A percentile compares a stretch with the other conserved stretches of the same genome.
Conservation (phyloP, 1,284 basidiomycete genomes). For the Austroboletus novae-zelandiae region DNA sequence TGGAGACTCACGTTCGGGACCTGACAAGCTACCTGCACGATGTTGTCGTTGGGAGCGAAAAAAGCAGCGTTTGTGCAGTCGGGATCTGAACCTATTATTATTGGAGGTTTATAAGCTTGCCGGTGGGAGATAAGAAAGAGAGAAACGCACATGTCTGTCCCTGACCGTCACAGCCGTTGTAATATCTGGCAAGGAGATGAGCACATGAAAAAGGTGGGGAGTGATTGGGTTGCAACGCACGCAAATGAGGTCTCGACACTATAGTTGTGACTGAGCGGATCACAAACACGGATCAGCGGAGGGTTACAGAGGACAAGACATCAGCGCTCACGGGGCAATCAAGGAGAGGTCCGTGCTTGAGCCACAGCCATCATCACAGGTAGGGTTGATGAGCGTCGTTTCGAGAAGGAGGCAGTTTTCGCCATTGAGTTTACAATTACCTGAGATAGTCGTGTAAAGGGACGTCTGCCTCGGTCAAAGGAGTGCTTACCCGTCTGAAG, state of each 20-base stretch:
- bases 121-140: not conserved
- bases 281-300: not conserved
- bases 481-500: slow-evolving; percentile 29
- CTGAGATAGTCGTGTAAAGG: slow-evolving; percentile 12
- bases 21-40: slow-evolving; percentile 40
- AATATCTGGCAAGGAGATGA: slow-evolving; percentile 20
- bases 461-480: not conserved
- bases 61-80: slow-evolving; percentile 38
- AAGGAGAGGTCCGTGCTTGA: slow-evolving; percentile 45
- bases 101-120: not conserved
- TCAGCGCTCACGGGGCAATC: slow-evolving; percentile 38
- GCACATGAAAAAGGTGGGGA: not conserved
- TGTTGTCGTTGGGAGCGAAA: slow-evolving; percentile 37
- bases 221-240: slow-evolving; percentile 16
- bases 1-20: slow-evolving; percentile 22
- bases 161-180: slow-evolving; percentile 22
- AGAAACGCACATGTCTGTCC: slow-evolving; percentile 21
- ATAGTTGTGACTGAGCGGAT: slow-evolving; percentile 16
- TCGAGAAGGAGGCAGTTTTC: slow-evolving; percentile 44
- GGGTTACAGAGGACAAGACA: not conserved
- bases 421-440: slow-evolving; percentile 39
- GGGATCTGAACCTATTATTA: slow-evolving; percentile 6
- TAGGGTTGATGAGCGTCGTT: slow-evolving; percentile 43
- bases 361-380: slow-evolving; percentile 36
- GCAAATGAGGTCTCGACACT: slow-evolving; percentile 28